Evolutionary conservation across 768 basidiomycete genomes (phyloP).

Genomic region (Tulasnella sp.): DNA sequence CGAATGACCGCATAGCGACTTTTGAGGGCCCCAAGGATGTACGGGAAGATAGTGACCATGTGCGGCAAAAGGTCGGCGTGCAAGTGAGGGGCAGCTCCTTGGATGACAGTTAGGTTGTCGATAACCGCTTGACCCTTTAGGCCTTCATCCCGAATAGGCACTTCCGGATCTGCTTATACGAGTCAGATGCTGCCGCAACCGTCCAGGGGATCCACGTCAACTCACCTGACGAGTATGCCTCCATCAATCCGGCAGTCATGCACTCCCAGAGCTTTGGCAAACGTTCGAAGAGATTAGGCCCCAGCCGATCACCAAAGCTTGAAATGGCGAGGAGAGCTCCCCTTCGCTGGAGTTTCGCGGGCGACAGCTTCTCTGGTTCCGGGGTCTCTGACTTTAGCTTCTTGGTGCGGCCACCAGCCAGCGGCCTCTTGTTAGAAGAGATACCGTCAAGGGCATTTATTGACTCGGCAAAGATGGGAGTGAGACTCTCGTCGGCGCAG

Average conservation of each 20-base stretch:
- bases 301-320: conserved; percentile 66
- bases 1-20: conserved; percentile 84
- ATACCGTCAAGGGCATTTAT: conserved; percentile 43
- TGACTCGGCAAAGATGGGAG: conserved; percentile 68
- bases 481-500: conserved; percentile 80
- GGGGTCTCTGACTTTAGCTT: conserved; percentile 23
- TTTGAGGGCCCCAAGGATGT: conserved; percentile 62
- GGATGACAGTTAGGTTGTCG: conserved; percentile 82
- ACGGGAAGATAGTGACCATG: conserved; percentile 61
- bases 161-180: conserved; percentile 37
- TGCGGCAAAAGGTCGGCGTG: conserved; percentile 56
- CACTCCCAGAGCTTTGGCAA: conserved; percentile 96
- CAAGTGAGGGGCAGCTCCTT: conserved; percentile 65
- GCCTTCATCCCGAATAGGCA: conserved; percentile 42
- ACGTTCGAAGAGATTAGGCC: conserved; percentile 50
- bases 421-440: conserved; percentile 36
- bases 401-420: conserved; percentile 30
- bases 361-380: conserved; percentile 44
- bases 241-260: conserved; percentile 66
- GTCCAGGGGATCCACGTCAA: neutral
- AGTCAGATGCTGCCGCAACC: no score
- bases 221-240: conserved; percentile 55
- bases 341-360: conserved; percentile 61
- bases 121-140: conserved; percentile 80
- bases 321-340: conserved; percentile 78